Percentiles rank a stretch among this genome's conserved stretches.
Conservation (phyloP, 2,329 filamentous ascomycete species). For the Aspergillus pseudoglaucus region DNA sequence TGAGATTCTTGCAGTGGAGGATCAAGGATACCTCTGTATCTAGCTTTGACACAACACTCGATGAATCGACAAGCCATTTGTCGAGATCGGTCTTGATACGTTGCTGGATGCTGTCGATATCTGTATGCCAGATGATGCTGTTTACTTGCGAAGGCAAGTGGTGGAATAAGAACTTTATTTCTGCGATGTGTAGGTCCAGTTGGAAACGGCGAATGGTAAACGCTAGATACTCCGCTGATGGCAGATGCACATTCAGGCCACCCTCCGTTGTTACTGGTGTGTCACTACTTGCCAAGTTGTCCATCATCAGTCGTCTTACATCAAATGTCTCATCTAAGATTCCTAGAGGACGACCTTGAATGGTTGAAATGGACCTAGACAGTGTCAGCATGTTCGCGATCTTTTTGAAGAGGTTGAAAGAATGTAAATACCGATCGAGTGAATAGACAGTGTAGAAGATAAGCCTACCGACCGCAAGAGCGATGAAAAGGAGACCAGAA, state of each 20-base stretch:
- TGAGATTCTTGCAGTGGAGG: conserved; percentile 13
- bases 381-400: too few species aligned
- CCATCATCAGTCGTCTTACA: conserved; percentile 15
- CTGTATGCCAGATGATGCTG: conserved; percentile 15
- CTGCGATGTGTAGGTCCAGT: conserved; percentile 18
- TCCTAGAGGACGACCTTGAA: conserved; percentile 34
- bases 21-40: conserved; percentile 4
- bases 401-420: too few species aligned
- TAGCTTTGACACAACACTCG: not conserved
- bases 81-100: conserved; percentile 16
- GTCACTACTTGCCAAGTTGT: conserved; percentile 4
- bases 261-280: not conserved
- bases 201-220: conserved; percentile 24
- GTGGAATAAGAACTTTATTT: conserved; percentile 24
- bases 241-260: conserved; percentile 4
- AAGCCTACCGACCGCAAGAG: conserved; percentile 15
- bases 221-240: conserved; percentile 5
- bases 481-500: conserved; percentile 4
- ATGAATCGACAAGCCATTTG: conserved; percentile 12
- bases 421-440: conserved; percentile 23
- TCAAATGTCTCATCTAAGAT: conserved; percentile 36
- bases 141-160: conserved; percentile 15
- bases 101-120: conserved; percentile 11
- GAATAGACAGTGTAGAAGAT: conserved; percentile 33
- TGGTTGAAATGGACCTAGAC: conserved; percentile 29